Percentiles rank a stretch among this genome's conserved stretches.
Evolutionary conservation across 2,329 filamentous ascomycete genomes (phyloP).

Genomic region (Nothopassalora personata): DNA sequence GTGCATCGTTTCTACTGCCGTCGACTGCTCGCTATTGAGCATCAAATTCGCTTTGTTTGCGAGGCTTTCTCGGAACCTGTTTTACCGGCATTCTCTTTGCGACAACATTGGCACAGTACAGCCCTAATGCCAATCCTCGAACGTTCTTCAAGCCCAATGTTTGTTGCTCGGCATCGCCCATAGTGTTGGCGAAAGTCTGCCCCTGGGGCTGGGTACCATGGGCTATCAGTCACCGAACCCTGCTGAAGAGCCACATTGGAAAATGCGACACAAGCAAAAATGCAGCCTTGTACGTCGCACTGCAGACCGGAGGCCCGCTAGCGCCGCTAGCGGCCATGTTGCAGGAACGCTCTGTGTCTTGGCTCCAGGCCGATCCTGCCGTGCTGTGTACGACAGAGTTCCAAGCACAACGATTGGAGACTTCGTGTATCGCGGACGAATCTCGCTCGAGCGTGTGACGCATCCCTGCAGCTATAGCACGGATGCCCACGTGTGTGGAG

Average conservation of each 20-base stretch:
- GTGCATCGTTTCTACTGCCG: neutral
- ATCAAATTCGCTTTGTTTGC: neutral
- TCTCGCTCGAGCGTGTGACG: neutral
- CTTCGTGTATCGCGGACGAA: neutral
- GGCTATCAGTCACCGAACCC: neutral
- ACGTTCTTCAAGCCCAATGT: neutral
- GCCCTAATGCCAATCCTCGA: conserved; percentile 2
- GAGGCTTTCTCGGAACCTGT: neutral
- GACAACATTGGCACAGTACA: neutral
- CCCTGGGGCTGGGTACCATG: conserved; percentile 1
- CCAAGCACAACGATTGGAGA: neutral
- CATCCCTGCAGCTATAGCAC: neutral
- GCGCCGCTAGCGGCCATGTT: neutral
- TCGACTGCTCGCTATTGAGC: neutral
- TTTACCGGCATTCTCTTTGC: neutral
- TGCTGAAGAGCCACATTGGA: neutral
- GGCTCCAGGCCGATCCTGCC: neutral
- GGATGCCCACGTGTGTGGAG: neutral
- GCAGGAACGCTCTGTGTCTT: neutral
- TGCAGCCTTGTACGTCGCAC: neutral
- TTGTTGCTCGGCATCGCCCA: conserved; percentile 1
- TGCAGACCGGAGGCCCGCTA: neutral
- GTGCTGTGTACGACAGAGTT: neutral
- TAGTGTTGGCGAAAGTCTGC: neutral
- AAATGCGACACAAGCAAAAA: conserved; percentile 1